Evolutionary conservation across 768 basidiomycete genomes (phyloP).

Genomic region (Tricholoma furcatifolium): DNA sequence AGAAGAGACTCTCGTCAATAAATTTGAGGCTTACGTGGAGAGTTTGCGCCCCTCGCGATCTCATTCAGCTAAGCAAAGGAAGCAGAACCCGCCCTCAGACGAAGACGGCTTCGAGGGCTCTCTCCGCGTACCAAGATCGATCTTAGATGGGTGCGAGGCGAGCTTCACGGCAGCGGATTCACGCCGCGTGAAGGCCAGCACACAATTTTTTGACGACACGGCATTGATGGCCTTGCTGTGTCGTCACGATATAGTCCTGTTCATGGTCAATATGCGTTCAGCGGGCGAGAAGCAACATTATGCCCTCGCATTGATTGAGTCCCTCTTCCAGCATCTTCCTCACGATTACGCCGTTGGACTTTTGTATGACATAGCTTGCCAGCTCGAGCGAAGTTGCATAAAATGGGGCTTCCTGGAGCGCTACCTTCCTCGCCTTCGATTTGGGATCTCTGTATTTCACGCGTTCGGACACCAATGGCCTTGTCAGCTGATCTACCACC

Average conservation of each 20-base stretch:
- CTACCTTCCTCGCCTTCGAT: conserved; percentile 22
- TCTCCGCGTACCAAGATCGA: conserved; percentile 25
- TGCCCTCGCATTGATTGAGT: conserved; percentile 16
- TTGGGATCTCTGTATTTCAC: conserved; percentile 36
- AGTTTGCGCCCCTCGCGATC: background rate
- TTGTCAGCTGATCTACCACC: conserved; percentile 36
- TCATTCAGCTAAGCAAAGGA: background rate
- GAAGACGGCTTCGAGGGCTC: conserved; percentile 18
- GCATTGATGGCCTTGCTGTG: conserved; percentile 38
- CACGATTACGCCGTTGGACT: background rate
- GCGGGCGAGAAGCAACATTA: conserved; percentile 31
- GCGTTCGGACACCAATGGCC: conserved; percentile 35
- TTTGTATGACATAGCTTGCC: conserved; percentile 38
- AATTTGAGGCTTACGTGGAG: background rate
- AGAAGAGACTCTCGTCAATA: background rate
- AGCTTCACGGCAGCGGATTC: conserved; percentile 31
- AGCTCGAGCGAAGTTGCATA: conserved; percentile 25
- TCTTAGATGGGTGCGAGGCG: conserved; percentile 30
- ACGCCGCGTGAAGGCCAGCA: conserved; percentile 24
- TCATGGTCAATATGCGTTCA: conserved; percentile 34
- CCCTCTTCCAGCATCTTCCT: conserved; percentile 33
- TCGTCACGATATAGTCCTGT: conserved; percentile 31
- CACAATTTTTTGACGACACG: conserved; percentile 27
- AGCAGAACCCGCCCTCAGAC: background rate
- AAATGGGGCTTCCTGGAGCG: conserved; percentile 25